Evolutionary conservation across 1,284 basidiomycete species (phyloP).

Genomic region (Cutaneotrichosporon sp.): DNA sequence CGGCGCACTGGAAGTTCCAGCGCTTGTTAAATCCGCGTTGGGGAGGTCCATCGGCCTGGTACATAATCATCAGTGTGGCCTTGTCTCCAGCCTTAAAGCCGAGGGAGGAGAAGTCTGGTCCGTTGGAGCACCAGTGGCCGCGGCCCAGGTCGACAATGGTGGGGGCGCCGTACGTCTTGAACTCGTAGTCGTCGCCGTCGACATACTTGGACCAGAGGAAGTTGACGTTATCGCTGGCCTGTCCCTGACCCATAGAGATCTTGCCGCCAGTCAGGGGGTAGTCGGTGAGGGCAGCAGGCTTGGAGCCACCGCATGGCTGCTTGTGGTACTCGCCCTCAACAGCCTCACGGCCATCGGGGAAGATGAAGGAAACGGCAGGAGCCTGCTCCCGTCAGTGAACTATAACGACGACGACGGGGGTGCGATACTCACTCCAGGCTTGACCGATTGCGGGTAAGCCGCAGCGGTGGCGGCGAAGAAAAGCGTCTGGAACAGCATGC

Average conservation of each 20-base stretch:
- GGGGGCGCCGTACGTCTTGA: constrained; percentile 24
- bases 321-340: constrained; percentile 1
- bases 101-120: constrained; percentile 29
- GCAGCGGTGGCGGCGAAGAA: too few relatives aligned
- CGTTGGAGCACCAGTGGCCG: constrained; percentile 31
- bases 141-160: constrained; percentile 21
- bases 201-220: constrained; percentile 53
- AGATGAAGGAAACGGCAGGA: neutral
- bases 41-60: constrained; percentile 19
- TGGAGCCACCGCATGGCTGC: constrained; percentile 5
- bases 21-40: constrained; percentile 11
- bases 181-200: constrained; percentile 13
- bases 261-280: constrained; percentile 14
- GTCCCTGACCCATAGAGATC: constrained; percentile 43
- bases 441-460: neutral
- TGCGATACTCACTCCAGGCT: neutral
- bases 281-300: constrained; percentile 1
- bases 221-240: constrained; percentile 66
- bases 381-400: neutral
- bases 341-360: neutral
- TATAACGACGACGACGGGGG: too few relatives aligned
- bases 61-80: constrained; percentile 31
- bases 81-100: constrained; percentile 28
- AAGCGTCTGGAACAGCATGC: too few relatives aligned
- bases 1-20: constrained; percentile 30